Evolutionary conservation across 768 basidiomycete species (phyloP).

Genomic region (Candolleomyces aberdarensis): DNA sequence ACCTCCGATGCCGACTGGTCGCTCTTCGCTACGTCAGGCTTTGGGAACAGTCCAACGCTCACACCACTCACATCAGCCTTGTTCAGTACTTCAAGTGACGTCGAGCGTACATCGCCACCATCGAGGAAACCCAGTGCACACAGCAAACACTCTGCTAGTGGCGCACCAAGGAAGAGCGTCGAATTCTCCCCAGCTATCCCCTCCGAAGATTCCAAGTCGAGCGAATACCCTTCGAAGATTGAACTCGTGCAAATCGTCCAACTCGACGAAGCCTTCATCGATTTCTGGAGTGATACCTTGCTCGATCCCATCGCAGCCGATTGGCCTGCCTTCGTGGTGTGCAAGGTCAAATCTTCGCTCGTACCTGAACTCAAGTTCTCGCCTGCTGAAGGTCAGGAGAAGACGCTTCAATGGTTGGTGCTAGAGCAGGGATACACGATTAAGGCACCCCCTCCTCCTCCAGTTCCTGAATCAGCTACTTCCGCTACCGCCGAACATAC

Average conservation of each 20-base stretch:
- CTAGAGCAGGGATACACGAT: conserved; percentile 58
- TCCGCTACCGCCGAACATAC: conserved; percentile 4
- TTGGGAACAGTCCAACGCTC: conserved; percentile 36
- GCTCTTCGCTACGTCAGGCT: conserved; percentile 66
- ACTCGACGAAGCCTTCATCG: conserved; percentile 78
- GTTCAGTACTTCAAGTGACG: conserved; percentile 44
- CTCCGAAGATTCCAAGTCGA: not conserved
- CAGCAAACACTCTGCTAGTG: conserved; percentile 11
- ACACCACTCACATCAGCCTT: conserved; percentile 54
- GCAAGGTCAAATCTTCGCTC: conserved; percentile 52
- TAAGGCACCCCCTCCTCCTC: conserved; percentile 29
- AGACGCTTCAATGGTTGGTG: conserved; percentile 59
- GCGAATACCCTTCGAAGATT: conserved; percentile 35
- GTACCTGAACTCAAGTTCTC: conserved; percentile 22
- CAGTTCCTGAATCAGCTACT: conserved; percentile 11
- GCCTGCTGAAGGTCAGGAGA: conserved; percentile 26
- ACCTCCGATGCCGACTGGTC: conserved; percentile 53
- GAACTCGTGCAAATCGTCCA: conserved; percentile 47
- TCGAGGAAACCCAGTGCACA: conserved; percentile 24
- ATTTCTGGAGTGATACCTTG: conserved; percentile 78
- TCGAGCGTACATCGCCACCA: conserved; percentile 41
- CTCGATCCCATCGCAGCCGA: conserved; percentile 60
- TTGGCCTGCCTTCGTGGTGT: conserved; percentile 72
- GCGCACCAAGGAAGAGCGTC: conserved; percentile 19
- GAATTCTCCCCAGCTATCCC: conserved; percentile 12